A percentile compares a stretch with the other conserved stretches of the same genome.
Evolutionary conservation across 2,329 filamentous ascomycete species (phyloP).

Genomic region (Fonsecaea monophora): DNA sequence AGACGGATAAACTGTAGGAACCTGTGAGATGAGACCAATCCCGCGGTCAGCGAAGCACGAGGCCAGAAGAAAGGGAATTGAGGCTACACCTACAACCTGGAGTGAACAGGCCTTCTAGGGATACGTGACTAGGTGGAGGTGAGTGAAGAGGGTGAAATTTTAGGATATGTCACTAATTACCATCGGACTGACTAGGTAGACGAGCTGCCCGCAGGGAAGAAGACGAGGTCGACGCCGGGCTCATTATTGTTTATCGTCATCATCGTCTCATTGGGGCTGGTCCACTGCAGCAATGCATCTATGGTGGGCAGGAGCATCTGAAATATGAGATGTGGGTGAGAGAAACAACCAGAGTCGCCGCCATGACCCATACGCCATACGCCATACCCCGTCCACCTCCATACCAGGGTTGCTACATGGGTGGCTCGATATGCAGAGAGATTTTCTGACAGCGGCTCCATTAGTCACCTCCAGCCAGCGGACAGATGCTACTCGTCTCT

Average conservation of each 20-base stretch:
- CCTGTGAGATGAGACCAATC: slow-evolving; percentile 24
- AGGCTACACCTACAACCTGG: not conserved
- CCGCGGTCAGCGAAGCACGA: slow-evolving; percentile 3
- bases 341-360: not conserved
- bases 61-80: slow-evolving; percentile 6
- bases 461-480: slow-evolving; percentile 26
- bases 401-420: not conserved
- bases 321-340: not conserved
- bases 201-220: not conserved
- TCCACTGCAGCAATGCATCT: not conserved
- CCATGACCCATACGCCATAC: not conserved
- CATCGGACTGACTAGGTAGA: not conserved
- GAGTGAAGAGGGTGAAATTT: slow-evolving; percentile 5
- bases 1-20: slow-evolving; percentile 4
- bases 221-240: not conserved
- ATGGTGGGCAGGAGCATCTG: not conserved
- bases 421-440: not conserved
- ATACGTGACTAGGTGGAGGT: slow-evolving; percentile 1
- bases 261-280: not conserved
- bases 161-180: not conserved
- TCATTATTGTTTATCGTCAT: not conserved
- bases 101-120: not conserved
- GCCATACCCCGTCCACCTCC: not conserved
- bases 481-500: slow-evolving; percentile 4
- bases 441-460: slow-evolving; percentile 33